phyloP scores from a whole-genome alignment of 169 alveolate species.

The Plasmodium coatneyi region DNA sequence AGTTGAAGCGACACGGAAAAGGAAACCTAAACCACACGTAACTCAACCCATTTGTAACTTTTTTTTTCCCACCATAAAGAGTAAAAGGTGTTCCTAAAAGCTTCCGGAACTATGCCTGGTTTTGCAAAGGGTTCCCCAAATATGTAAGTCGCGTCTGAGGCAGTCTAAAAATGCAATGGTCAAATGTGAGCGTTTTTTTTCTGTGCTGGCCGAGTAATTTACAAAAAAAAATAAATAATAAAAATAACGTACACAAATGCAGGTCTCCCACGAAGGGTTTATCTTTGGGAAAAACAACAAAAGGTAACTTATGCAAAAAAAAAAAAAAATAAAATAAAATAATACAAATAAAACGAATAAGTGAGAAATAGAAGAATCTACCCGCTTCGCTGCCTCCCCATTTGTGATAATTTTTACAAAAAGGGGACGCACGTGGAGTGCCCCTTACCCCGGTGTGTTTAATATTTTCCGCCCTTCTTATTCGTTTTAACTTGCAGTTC shows the following conservation, averaged over 20 bases:
- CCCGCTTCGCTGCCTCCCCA: not conserved
- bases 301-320: slow-evolving; percentile 24
- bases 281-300: slow-evolving; percentile 71
- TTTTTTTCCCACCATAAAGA: slow-evolving; percentile 9
- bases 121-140: slow-evolving; percentile 75
- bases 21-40: not conserved
- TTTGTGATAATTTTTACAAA: not conserved
- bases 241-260: not conserved
- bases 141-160: slow-evolving; percentile 25
- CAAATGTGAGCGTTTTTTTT: not conserved
- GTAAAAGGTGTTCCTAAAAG: slow-evolving; percentile 61
- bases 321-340: not conserved
- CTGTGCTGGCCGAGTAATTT: not conserved
- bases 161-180: not conserved
- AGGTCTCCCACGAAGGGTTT: slow-evolving; percentile 76
- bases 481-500: not conserved
- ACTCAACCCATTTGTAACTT: not conserved
- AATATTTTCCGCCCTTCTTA: not conserved
- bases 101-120: slow-evolving; percentile 72
- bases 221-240: not conserved
- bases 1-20: not conserved
- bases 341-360: not conserved
- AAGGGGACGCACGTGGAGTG: not conserved
- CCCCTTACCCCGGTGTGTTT: not conserved
- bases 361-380: not conserved